Evolutionary conservation across 768 basidiomycete species (phyloP).

Genomic region (Coprinopsis sp.): DNA sequence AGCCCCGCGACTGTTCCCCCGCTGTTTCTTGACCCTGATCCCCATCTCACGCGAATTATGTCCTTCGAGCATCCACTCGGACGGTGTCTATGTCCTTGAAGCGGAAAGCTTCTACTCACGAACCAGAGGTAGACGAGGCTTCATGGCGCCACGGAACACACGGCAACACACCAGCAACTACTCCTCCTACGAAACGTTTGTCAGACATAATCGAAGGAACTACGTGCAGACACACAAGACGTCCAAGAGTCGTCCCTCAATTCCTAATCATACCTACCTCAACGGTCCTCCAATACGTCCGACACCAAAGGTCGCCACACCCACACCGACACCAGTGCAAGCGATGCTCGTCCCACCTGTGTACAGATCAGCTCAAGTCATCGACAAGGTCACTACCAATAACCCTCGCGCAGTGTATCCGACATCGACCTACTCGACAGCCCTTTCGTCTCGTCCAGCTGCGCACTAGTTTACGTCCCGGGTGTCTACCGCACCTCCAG

Average conservation of each 20-base stretch:
- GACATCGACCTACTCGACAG: conserved; percentile 20
- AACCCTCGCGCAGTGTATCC: conserved; percentile 25
- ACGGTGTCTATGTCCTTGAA: conserved; percentile 69
- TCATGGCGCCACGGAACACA: conserved; percentile 62
- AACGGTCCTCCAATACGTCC: conserved; percentile 18
- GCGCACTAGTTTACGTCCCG: conserved; percentile 34
- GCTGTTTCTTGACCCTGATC: conserved; percentile 76
- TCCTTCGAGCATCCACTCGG: conserved; percentile 67
- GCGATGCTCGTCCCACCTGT: conserved; percentile 24
- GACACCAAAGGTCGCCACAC: conserved; percentile 8
- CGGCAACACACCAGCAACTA: conserved; percentile 53
- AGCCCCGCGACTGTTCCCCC: conserved; percentile 76
- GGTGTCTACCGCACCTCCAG: conserved; percentile 23
- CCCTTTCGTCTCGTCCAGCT: conserved; percentile 25
- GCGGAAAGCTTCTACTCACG: conserved; percentile 64
- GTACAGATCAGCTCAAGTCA: conserved; percentile 13
- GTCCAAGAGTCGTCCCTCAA: conserved; percentile 20
- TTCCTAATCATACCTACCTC: conserved; percentile 16
- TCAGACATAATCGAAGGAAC: conserved; percentile 23
- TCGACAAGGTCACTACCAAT: too few relatives aligned
- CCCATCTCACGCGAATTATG: conserved; percentile 68
- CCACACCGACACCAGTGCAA: conserved; percentile 21
- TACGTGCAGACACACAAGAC: conserved; percentile 25
- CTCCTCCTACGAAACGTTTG: conserved; percentile 50
- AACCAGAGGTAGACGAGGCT: conserved; percentile 76